These are phyloP conservation scores for Globisporangium sylvaticum DNA, from an alignment of 352 stramenopile species.

Conservation along the genomic window DNA sequence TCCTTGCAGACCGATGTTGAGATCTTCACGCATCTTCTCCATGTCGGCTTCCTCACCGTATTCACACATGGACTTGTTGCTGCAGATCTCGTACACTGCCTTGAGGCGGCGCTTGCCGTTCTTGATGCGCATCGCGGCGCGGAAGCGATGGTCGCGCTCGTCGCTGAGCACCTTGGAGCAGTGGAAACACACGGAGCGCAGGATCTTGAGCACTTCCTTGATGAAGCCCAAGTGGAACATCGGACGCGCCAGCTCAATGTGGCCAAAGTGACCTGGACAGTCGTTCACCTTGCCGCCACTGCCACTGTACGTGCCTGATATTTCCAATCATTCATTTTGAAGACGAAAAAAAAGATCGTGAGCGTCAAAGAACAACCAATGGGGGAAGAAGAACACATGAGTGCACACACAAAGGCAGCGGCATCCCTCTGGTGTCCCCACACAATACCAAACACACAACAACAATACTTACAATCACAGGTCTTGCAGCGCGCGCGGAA, in stretches of 20 bases:
- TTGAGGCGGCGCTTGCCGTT: conserved; percentile 91
- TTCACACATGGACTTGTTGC: conserved; percentile 87
- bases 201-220: conserved; percentile 92
- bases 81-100: conserved; percentile 93
- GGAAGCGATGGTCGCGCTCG: conserved; percentile 81
- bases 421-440: neutral
- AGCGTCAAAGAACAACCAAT: neutral
- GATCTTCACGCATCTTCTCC: conserved; percentile 87
- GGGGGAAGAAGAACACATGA: neutral
- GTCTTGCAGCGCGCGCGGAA: conserved; percentile 88
- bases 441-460: neutral
- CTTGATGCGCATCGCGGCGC: conserved; percentile 82
- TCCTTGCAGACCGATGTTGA: conserved; percentile 82
- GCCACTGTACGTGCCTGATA: conserved; percentile 78
- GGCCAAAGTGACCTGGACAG: conserved; percentile 98
- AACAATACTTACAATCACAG: conserved; percentile 75
- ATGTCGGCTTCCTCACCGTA: conserved; percentile 83
- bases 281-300: conserved; percentile 94
- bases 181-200: conserved; percentile 96
- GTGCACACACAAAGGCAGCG: neutral
- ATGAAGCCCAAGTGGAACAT: conserved; percentile 99
- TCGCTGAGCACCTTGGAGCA: conserved; percentile 95
- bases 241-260: conserved; percentile 96
- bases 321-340: conserved; percentile 10
- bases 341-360: conserved; percentile 3